Percentiles rank a stretch among this genome's conserved stretches.
These are phyloP conservation scores for Pseudevernia furfuracea DNA, from an alignment of 495 filamentous ascomycete genomes.

Conservation along the genomic window DNA sequence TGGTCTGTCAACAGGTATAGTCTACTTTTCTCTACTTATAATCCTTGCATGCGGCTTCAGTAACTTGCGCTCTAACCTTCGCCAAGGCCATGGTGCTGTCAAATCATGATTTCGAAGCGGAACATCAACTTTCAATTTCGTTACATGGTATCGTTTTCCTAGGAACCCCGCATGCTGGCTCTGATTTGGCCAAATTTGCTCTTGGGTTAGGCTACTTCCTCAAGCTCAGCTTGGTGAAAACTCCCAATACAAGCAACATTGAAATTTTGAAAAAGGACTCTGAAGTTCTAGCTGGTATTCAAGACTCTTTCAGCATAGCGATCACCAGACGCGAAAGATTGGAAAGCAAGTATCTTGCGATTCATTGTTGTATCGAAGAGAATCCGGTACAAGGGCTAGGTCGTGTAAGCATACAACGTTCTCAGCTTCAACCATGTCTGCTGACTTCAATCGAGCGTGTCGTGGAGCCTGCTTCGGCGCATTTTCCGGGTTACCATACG, in stretches of 20 bases:
- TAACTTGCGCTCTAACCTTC: not conserved
- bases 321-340: not conserved
- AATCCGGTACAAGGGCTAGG: not conserved
- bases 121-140: constrained; percentile 30
- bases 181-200: constrained; percentile 33
- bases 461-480: not conserved
- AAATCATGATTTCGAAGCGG: constrained; percentile 14
- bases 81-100: not conserved
- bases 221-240: not conserved
- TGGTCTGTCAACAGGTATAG: constrained; percentile 31
- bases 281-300: not conserved
- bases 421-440: not conserved
- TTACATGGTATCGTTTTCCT: constrained; percentile 36
- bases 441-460: not conserved
- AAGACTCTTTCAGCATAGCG: not conserved
- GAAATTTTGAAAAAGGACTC: not conserved
- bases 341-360: not conserved
- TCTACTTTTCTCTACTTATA: constrained; percentile 12
- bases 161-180: constrained; percentile 37
- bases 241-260: not conserved
- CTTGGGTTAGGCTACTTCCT: not conserved
- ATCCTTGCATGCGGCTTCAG: not conserved
- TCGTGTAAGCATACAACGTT: not conserved
- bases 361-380: constrained; percentile 3
- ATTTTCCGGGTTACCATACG: not conserved